Conservation (phyloP, 345 rosid genomes). For the Bruguiera parviflora region DNA sequence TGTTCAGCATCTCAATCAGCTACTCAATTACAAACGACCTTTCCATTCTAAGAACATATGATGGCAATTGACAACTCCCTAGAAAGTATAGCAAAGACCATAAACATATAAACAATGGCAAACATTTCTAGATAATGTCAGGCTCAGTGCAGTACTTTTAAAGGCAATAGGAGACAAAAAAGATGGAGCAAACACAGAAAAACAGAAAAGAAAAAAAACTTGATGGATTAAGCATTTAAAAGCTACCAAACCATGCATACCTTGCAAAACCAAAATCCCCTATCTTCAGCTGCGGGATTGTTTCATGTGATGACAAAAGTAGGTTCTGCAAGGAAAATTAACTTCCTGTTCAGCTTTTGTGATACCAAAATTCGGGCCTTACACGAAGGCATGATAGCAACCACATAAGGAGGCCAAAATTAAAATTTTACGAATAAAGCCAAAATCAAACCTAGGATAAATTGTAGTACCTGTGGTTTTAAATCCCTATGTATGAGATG, state of each 20-base stretch:
- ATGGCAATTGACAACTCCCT: not conserved
- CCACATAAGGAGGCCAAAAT: not conserved
- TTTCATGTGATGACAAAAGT: slow-evolving; percentile 53
- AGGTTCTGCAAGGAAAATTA: slow-evolving; percentile 50
- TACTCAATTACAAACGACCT: slow-evolving; percentile 2
- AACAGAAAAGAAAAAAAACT: too few relatives aligned
- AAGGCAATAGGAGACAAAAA: not conserved
- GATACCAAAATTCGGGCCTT: too few relatives aligned
- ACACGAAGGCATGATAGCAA: too few relatives aligned
- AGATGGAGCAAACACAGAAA: too few relatives aligned
- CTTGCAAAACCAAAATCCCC: slow-evolving; percentile 95
- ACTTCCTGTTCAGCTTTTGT: not conserved
- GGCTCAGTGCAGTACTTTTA: not conserved
- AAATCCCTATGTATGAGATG: slow-evolving; percentile 80
- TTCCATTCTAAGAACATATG: slow-evolving; percentile 7
- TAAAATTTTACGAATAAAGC: slow-evolving; percentile 1
- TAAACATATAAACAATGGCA: slow-evolving; percentile 3
- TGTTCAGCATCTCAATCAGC: not conserved
- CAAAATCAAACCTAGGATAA: not conserved
- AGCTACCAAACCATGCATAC: slow-evolving; percentile 26
- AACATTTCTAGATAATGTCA: not conserved
- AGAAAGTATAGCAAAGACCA: slow-evolving; percentile 2
- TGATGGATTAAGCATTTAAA: not conserved
- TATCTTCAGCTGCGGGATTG: slow-evolving; percentile 58
- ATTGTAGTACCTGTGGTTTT: slow-evolving; percentile 64